Evolutionary conservation across 305 asterid species (phyloP).

Genomic region (Plantago coronopus): DNA sequence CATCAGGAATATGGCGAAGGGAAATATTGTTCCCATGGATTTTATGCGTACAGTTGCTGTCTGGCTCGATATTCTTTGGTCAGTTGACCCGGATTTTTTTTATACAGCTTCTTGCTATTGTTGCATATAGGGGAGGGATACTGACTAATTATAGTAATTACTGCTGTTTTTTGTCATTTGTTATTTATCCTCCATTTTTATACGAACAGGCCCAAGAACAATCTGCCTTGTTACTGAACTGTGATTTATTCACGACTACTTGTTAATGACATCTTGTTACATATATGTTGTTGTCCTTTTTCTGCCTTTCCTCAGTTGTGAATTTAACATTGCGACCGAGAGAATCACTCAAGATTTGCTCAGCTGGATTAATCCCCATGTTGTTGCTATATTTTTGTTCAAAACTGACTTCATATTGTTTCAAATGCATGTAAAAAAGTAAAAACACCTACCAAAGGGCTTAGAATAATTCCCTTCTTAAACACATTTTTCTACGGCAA

Average conservation of each 20-base stretch:
- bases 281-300: not conserved
- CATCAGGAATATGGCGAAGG: conserved; percentile 30
- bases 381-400: no score
- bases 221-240: conserved; percentile 18
- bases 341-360: no score
- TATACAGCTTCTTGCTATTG: not conserved
- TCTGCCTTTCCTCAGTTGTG: not conserved
- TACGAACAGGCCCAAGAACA: conserved; percentile 1
- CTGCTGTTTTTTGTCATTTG: conserved; percentile 17
- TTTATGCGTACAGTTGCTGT: not conserved
- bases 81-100: not conserved
- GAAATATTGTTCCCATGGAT: conserved; percentile 24
- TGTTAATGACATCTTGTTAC: not conserved
- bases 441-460: no score
- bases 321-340: no score
- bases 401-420: no score
- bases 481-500: no score
- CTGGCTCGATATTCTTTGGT: conserved; percentile 13
- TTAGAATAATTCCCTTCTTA: no score
- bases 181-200: conserved; percentile 18
- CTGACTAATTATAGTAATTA: conserved; percentile 23
- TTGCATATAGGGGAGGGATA: conserved; percentile 6
- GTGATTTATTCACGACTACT: conserved; percentile 1
- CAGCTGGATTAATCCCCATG: no score
- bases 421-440: no score